Base-by-base conservation (phyloP, 352 stramenopile genomes). In the Globisporangium iwayamae region DNA sequence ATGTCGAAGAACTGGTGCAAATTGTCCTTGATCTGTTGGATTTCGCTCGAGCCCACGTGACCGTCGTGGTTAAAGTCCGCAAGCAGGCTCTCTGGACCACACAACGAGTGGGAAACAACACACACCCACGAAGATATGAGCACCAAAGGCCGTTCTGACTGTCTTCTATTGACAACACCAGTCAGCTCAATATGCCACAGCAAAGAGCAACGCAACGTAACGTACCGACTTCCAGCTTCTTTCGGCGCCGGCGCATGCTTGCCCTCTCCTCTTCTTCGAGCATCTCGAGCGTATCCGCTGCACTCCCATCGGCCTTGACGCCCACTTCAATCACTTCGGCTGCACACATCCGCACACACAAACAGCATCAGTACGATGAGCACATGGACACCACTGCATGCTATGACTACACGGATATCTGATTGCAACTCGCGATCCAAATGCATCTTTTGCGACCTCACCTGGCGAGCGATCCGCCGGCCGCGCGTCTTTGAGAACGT, bases 1-100 rank as follows among this genome's bases (percentile, higher is more conserved):
- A 74, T 78, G 64, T 94, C 85, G 52, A 94, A 81, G 38, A 90
- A 76, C 47, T 90, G 74, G 52, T 94, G 85, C 59, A 94, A 65
- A 32, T 91, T 93, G 67, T 90, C 76, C 60, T 92, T 91, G 65
- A 94, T 89, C 46, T 82, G 73, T 50, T 91, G 75, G 67, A 94
- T 89, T 70, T 94, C 85, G 25, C 69, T 79, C 53, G 70, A 75
- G 53, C 80, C 83, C n/a, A 94, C 85, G 54, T 68, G 75, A 53
- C 85, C 85, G 56, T 94, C 83, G 34, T 90, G 69, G 65, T 94
- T 81, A 60, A 93, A 91, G 50, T 94, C 85, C 9, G 85, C 85
- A 55, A 94, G 60, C 45, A 93, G 66, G 62, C 81, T 89, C 67
- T 89, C 83, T 91, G 51, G 38, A 65, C 11, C 38, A 30, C 10